A percentile compares a stretch with the other conserved stretches of the same genome.
Conservation (phyloP, 768 basidiomycete genomes). For the Leccinum subtestaceum region DNA sequence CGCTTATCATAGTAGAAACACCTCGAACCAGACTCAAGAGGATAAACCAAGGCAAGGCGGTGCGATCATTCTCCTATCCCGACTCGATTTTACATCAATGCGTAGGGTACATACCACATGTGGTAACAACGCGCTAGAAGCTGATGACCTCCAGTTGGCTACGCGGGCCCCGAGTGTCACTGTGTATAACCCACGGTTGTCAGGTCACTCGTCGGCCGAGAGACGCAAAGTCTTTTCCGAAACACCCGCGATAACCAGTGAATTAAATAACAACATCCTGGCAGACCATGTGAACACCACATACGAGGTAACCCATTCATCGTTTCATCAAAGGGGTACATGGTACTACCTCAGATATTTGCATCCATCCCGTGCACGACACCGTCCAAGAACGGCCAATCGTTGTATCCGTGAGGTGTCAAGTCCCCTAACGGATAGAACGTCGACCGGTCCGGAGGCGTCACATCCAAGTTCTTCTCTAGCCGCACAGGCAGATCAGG, state of each 20-base stretch:
- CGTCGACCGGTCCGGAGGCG: background rate
- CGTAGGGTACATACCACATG: background rate
- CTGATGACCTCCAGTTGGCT: background rate
- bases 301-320: background rate
- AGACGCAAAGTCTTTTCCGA: background rate
- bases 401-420: background rate
- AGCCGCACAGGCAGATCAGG: background rate
- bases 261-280: background rate
- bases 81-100: background rate
- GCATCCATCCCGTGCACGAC: background rate
- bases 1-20: background rate
- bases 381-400: background rate
- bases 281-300: background rate
- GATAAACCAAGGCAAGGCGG: background rate
- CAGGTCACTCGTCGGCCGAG: constrained; percentile 12
- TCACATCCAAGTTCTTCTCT: background rate
- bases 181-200: background rate
- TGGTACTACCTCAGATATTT: background rate
- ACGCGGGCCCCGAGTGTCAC: background rate
- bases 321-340: background rate
- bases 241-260: background rate
- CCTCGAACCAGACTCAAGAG: background rate
- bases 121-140: background rate
- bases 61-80: background rate
- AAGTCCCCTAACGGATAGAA: background rate